Evolutionary conservation across 371 early-diverging fungal genomes (phyloP).

Genomic region (Ordospora colligata): DNA sequence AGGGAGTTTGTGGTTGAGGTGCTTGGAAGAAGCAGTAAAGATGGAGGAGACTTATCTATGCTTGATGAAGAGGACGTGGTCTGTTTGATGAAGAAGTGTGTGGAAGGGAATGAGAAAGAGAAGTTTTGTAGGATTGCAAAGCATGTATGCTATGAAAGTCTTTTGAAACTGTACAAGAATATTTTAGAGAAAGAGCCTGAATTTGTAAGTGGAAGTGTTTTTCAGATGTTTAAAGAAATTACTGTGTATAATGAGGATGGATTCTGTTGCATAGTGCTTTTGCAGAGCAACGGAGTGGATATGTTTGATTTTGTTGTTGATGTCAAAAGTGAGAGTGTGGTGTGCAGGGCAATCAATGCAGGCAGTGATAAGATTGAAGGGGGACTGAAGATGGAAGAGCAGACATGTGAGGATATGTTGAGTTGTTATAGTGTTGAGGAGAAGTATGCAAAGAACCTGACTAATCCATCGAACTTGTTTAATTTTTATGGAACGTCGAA

Average conservation of each 20-base stretch:
- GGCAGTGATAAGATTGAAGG: neutral
- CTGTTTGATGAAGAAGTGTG: neutral
- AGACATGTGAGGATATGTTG: neutral
- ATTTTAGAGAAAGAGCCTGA: neutral
- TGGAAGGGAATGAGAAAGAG: neutral
- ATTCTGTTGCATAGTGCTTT: slow-evolving; percentile 3
- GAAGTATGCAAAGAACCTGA: neutral
- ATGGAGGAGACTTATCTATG: neutral
- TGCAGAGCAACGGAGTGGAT: slow-evolving; percentile 24
- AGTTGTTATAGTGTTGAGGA: neutral
- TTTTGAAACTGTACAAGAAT: neutral
- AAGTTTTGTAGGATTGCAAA: neutral
- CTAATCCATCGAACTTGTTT: neutral
- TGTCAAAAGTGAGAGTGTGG: neutral
- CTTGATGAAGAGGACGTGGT: neutral
- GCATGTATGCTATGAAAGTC: neutral
- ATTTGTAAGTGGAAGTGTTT: neutral
- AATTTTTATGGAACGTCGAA: slow-evolving; percentile 11
- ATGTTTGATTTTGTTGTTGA: slow-evolving; percentile 26
- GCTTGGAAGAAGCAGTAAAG: neutral
- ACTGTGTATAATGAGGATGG: neutral
- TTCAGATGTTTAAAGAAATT: slow-evolving; percentile 14
- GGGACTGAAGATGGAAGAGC: neutral
- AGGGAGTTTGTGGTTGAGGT: neutral
- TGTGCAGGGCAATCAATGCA: neutral